Evolutionary conservation across 1,284 basidiomycete species (phyloP).

Genomic region (Erythrobasidium hasegawianum): DNA sequence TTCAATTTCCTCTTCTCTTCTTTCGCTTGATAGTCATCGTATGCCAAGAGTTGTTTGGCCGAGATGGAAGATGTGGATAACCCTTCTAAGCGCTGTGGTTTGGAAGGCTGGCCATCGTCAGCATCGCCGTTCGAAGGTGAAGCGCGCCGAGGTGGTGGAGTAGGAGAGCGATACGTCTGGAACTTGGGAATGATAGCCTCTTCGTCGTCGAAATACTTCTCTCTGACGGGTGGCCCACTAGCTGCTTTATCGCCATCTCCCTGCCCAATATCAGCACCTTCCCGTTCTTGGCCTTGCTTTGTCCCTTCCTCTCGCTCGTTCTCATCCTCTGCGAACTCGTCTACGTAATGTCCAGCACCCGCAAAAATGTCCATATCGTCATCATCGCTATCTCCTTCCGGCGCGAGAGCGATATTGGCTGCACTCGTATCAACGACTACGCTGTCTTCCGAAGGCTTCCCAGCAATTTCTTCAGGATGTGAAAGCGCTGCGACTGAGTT

Average conservation of each 20-base stretch:
- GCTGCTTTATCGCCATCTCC: background rate
- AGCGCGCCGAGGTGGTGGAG: conserved; percentile 21
- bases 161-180: conserved; percentile 26
- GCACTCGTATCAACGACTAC: background rate
- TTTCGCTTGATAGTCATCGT: conserved; percentile 14
- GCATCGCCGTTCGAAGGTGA: background rate
- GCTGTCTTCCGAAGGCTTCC: background rate
- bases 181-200: conserved; percentile 28
- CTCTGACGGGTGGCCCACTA: background rate
- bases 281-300: conserved; percentile 12
- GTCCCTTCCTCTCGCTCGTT: background rate
- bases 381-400: background rate
- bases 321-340: conserved; percentile 20
- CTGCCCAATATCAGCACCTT: background rate
- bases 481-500: background rate
- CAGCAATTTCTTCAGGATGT: background rate
- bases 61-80: conserved; percentile 19
- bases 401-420: background rate
- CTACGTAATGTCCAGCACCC: conserved; percentile 25
- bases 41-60: conserved; percentile 13
- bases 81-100: conserved; percentile 20
- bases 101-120: background rate
- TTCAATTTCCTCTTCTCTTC: conserved; percentile 32
- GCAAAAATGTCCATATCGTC: conserved; percentile 28
- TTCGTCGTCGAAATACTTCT: conserved; percentile 32